Conservation (phyloP, 116 monocot species). For the Trichopus zeylanicus region DNA sequence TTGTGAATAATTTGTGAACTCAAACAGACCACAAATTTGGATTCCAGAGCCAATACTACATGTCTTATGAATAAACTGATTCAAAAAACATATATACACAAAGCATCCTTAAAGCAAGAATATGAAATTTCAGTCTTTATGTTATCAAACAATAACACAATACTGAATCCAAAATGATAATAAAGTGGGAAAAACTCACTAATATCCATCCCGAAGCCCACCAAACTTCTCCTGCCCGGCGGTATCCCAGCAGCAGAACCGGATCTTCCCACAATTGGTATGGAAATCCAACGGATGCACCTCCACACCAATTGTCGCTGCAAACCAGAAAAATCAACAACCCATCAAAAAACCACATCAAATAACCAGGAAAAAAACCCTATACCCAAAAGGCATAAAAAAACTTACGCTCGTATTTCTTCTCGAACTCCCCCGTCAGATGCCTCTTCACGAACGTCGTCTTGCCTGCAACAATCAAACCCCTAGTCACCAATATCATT, state of each 20-base stretch:
- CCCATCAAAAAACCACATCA: background rate
- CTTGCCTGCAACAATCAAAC: slow-evolving; percentile 1
- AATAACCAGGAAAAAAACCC: background rate
- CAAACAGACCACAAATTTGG: no score
- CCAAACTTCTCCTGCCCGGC: slow-evolving; percentile 10
- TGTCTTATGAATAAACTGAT: no score
- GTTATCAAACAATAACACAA: no score
- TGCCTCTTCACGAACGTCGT: slow-evolving; percentile 16
- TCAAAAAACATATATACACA: no score
- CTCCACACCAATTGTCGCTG: slow-evolving; percentile 15
- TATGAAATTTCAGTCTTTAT: no score
- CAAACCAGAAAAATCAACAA: background rate
- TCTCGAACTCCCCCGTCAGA: slow-evolving; percentile 13
- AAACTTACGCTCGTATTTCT: slow-evolving; percentile 14
- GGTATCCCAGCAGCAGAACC: slow-evolving; percentile 16
- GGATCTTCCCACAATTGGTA: slow-evolving; percentile 19
- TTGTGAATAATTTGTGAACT: no score
- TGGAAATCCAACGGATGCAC: slow-evolving; percentile 16
- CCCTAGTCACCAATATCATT: no score
- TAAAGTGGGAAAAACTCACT: background rate
- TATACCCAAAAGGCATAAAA: background rate
- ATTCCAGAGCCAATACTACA: no score
- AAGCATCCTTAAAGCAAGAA: no score
- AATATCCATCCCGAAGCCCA: slow-evolving; percentile 7
- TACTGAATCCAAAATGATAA: no score